A percentile compares a stretch with the other conserved stretches of the same genome.
These are phyloP conservation scores for Diaporthe australafricana DNA, from an alignment of 2,329 filamentous ascomycete genomes.

Conservation along the genomic window DNA sequence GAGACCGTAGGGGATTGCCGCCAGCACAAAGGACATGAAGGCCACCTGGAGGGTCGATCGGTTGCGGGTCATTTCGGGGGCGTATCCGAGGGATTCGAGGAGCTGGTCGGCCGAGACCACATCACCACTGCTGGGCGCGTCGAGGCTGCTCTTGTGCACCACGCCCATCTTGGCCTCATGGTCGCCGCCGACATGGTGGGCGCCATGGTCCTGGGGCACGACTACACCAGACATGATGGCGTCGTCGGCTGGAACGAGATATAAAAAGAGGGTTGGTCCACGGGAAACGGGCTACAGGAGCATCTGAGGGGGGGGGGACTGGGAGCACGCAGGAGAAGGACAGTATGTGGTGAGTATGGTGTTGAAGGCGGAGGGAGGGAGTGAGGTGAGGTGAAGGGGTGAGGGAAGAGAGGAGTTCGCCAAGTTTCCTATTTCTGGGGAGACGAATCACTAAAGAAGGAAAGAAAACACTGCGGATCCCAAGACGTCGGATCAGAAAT, in stretches of 20 bases:
- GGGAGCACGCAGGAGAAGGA: not conserved
- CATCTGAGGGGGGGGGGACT: not conserved
- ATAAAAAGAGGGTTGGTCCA: not conserved
- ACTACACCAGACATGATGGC: slow-evolving; percentile 32
- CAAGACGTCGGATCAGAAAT: slow-evolving; percentile 2
- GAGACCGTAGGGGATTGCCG: slow-evolving; percentile 79
- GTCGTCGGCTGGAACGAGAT: not conserved
- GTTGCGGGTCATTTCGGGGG: slow-evolving; percentile 72
- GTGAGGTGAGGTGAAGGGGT: not conserved
- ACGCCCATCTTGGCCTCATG: slow-evolving; percentile 25
- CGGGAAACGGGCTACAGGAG: not conserved
- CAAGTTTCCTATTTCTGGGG: slow-evolving; percentile 10
- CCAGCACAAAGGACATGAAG: slow-evolving; percentile 82
- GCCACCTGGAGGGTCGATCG: slow-evolving; percentile 76
- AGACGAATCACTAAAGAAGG: slow-evolving; percentile 7
- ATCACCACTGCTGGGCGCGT: slow-evolving; percentile 42
- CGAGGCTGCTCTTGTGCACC: slow-evolving; percentile 28
- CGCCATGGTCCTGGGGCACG: slow-evolving; percentile 33
- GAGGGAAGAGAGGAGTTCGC: slow-evolving; percentile 6
- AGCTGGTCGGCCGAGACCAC: slow-evolving; percentile 68
- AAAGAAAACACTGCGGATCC: slow-evolving; percentile 1
- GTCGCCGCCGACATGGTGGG: slow-evolving; percentile 11
- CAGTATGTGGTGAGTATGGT: not conserved
- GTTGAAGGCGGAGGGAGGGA: not conserved
- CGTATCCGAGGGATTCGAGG: slow-evolving; percentile 74